A percentile compares a stretch with the other conserved stretches of the same genome.
Evolutionary conservation across 192 early-diverging fungal genomes (phyloP).

Genomic region (Geranomyces michiganensis): DNA sequence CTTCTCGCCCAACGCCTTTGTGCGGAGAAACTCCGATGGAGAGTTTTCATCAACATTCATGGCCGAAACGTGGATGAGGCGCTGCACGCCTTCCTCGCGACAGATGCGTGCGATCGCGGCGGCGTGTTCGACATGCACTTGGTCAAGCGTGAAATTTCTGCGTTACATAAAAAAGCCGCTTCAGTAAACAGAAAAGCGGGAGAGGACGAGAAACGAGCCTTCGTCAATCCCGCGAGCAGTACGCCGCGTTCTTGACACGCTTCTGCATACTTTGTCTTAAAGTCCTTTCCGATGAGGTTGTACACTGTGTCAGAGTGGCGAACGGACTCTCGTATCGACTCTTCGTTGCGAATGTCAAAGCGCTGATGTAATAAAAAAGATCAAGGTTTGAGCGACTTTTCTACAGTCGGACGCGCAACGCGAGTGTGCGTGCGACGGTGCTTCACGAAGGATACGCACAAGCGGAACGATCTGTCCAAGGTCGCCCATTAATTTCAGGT

Average conservation of each 20-base stretch:
- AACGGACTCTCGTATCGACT: slow-evolving; percentile 78
- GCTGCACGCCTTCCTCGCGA: slow-evolving; percentile 78
- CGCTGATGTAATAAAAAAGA: slow-evolving; percentile 50
- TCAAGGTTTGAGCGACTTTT: too few relatives aligned
- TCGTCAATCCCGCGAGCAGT: background rate
- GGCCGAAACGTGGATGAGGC: slow-evolving; percentile 87
- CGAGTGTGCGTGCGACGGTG: too few relatives aligned
- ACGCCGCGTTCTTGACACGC: background rate
- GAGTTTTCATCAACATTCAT: slow-evolving; percentile 79
- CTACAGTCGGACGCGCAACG: too few relatives aligned
- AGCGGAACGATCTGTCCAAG: slow-evolving; percentile 90
- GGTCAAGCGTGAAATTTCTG: slow-evolving; percentile 86
- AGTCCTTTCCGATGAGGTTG: slow-evolving; percentile 92
- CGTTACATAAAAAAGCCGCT: background rate
- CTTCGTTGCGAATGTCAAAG: slow-evolving; percentile 87
- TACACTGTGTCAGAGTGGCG: slow-evolving; percentile 94
- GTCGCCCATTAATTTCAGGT: slow-evolving; percentile 92
- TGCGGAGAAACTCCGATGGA: slow-evolving; percentile 73
- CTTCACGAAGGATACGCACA: too few relatives aligned
- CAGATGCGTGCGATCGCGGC: slow-evolving; percentile 77
- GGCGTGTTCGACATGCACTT: slow-evolving; percentile 85
- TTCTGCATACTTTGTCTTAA: slow-evolving; percentile 74
- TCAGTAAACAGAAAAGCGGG: background rate
- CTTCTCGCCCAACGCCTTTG: slow-evolving; percentile 92
- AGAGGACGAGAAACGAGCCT: background rate